A percentile compares a stretch with the other conserved stretches of the same genome.
These are phyloP conservation scores for Erigeron philadelphicus DNA, from an alignment of 140 eudicot species.

Conservation along the genomic window DNA sequence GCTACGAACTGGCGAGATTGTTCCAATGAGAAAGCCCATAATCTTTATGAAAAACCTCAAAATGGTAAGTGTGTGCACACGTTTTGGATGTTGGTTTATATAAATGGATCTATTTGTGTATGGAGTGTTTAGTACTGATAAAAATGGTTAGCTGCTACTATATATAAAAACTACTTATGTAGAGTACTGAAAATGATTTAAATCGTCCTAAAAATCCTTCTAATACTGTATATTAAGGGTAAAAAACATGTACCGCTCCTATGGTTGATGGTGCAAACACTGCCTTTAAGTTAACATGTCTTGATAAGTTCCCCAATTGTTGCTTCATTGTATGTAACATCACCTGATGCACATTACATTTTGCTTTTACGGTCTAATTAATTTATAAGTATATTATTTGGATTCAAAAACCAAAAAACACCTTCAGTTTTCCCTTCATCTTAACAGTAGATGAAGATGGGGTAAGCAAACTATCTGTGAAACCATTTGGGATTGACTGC, in stretches of 20 bases:
- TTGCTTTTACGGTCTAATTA: conserved; percentile 3
- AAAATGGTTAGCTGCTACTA: too few species aligned
- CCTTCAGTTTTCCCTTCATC: conserved; percentile 22
- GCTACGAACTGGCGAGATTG: conserved; percentile 32
- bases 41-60: conserved; percentile 26
- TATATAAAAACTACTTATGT: too few species aligned
- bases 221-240: background rate
- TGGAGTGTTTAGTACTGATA: too few species aligned
- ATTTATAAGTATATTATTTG: background rate
- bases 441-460: conserved; percentile 21
- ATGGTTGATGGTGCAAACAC: conserved; percentile 45
- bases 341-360: conserved; percentile 27
- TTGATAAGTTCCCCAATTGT: conserved; percentile 13
- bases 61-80: background rate
- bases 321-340: conserved; percentile 18
- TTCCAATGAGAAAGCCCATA: conserved; percentile 42
- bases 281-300: conserved; percentile 30
- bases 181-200: too few species aligned
- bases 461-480: conserved; percentile 35
- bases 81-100: too few species aligned
- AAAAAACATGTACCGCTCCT: conserved; percentile 42
- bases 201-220: too few species aligned
- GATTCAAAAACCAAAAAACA: conserved; percentile 1
- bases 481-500: conserved; percentile 12
- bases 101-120: too few species aligned